Conservation (phyloP, 495 filamentous ascomycete genomes). For the Hypoxylon cercidicola region DNA sequence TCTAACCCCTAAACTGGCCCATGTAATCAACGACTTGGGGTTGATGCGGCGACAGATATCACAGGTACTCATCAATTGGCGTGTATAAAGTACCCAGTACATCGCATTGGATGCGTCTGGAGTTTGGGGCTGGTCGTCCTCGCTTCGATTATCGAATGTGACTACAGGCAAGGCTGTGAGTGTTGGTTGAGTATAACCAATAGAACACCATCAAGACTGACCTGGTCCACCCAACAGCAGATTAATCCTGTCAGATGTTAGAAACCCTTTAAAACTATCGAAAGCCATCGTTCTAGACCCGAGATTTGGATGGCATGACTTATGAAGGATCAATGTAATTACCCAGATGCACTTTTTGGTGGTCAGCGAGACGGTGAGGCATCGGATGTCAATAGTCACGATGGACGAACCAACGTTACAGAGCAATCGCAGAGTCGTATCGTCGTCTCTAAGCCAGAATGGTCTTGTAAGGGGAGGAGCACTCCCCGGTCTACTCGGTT, state of each 20-base stretch:
- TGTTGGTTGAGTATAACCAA: no score
- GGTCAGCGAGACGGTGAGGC: neutral
- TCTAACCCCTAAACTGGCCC: neutral
- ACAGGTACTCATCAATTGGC: neutral
- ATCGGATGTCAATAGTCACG: neutral
- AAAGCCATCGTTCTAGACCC: neutral
- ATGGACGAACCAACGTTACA: neutral
- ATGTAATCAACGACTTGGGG: neutral
- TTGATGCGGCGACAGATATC: neutral
- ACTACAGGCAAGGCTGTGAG: neutral
- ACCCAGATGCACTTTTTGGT: neutral
- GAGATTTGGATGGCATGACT: neutral
- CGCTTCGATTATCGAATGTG: neutral
- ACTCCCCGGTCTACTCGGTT: slow-evolving; percentile 1
- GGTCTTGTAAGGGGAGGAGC: slow-evolving; percentile 7
- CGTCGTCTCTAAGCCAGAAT: neutral
- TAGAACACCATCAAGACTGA: no score
- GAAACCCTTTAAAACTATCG: neutral
- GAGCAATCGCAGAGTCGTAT: slow-evolving; percentile 5
- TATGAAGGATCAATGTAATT: neutral
- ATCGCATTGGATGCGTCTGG: neutral
- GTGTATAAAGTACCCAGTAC: neutral
- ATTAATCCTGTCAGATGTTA: neutral
- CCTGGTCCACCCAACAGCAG: neutral
- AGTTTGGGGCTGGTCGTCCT: neutral